These are phyloP conservation scores for Boehmeria nivea DNA, from an alignment of 306 rosid species.

Conservation along the genomic window DNA sequence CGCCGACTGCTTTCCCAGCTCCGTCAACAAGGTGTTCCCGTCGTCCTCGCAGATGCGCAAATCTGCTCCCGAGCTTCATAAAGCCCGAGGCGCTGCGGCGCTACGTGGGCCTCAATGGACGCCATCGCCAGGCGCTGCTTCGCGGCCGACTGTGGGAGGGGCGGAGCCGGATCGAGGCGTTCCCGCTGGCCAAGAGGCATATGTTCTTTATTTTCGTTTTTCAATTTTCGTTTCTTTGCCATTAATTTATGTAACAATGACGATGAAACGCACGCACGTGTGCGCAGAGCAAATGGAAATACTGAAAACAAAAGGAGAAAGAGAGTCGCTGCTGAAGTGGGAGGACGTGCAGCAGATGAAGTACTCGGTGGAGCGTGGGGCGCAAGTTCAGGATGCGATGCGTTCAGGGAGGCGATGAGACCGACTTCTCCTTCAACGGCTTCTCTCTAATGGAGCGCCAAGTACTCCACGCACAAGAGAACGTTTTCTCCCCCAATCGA, in stretches of 20 bases:
- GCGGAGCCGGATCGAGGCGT: constrained; percentile 38
- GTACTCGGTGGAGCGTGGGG: constrained; percentile 86
- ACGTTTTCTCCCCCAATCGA: constrained; percentile 65
- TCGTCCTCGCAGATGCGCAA: constrained; percentile 56
- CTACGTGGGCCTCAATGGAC: constrained; percentile 73
- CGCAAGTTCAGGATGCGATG: constrained; percentile 89
- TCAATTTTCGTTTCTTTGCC: too few species aligned
- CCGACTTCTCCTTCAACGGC: constrained; percentile 67
- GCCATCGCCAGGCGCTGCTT: constrained; percentile 52
- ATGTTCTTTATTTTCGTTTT: constrained; percentile 29
- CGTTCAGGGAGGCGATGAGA: constrained; percentile 69
- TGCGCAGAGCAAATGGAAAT: constrained; percentile 96
- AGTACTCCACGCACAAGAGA: constrained; percentile 67
- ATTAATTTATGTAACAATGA: too few species aligned
- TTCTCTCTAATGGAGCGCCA: constrained; percentile 86
- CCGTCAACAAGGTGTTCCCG: constrained; percentile 71
- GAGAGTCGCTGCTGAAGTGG: constrained; percentile 81
- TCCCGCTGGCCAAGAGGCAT: constrained; percentile 60
- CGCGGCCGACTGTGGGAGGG: constrained; percentile 55
- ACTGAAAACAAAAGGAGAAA: constrained; percentile 44
- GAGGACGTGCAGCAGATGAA: constrained; percentile 76
- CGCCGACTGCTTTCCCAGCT: constrained; percentile 67
- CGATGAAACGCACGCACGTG: too few species aligned
- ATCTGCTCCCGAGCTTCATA: constrained; percentile 62
- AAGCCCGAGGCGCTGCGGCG: constrained; percentile 81